A percentile compares a stretch with the other conserved stretches of the same genome.
These are phyloP conservation scores for Linderina pennispora DNA, from an alignment of 192 early-diverging fungal genomes.

Conservation along the genomic window DNA sequence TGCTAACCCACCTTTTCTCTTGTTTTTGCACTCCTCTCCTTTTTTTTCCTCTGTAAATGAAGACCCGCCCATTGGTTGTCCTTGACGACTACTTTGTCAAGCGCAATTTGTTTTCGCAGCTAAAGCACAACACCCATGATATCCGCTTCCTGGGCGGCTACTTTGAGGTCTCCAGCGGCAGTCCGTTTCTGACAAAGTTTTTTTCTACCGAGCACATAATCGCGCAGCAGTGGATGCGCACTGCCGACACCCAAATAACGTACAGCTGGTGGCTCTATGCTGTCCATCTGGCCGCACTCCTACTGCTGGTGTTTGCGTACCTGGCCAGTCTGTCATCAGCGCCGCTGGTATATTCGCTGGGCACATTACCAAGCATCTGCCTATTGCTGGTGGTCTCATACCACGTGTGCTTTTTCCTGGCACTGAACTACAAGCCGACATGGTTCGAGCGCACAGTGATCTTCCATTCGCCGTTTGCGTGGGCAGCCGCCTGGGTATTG, in stretches of 20 bases:
- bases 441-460: slow-evolving; percentile 34
- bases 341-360: slow-evolving; percentile 27
- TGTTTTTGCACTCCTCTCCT: neutral
- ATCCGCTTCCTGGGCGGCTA: slow-evolving; percentile 14
- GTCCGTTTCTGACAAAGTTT: slow-evolving; percentile 19
- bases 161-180: slow-evolving; percentile 19
- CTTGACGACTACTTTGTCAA: slow-evolving; percentile 43
- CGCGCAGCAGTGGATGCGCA: slow-evolving; percentile 21
- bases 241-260: slow-evolving; percentile 11
- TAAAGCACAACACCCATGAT: slow-evolving; percentile 7
- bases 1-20: too few species aligned
- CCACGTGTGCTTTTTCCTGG: slow-evolving; percentile 32
- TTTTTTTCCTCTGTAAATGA: slow-evolving; percentile 6
- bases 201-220: slow-evolving; percentile 13
- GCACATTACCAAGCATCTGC: slow-evolving; percentile 28
- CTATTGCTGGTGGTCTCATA: slow-evolving; percentile 25
- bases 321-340: slow-evolving; percentile 24
- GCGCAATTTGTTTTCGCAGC: slow-evolving; percentile 10
- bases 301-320: slow-evolving; percentile 14
- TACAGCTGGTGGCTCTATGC: slow-evolving; percentile 11
- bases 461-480: slow-evolving; percentile 43
- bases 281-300: slow-evolving; percentile 22
- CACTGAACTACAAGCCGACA: slow-evolving; percentile 23
- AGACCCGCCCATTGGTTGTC: slow-evolving; percentile 25
- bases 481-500: slow-evolving; percentile 38